Conservation (phyloP, 257 asterid species). For the Mentha longifolia region DNA sequence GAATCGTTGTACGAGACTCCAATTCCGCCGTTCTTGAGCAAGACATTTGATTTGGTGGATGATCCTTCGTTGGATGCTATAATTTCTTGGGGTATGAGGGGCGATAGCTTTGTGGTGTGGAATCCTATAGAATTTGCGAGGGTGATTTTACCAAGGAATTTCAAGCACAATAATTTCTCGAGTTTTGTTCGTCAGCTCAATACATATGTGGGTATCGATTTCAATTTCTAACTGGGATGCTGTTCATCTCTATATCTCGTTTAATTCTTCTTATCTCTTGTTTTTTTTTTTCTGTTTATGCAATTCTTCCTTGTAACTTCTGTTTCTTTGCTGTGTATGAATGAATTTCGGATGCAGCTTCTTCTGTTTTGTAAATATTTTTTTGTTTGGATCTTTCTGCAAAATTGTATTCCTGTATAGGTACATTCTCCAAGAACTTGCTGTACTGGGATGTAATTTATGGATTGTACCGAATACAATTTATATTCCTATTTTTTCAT, state of each 20-base stretch:
- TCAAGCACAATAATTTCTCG: constrained; percentile 93
- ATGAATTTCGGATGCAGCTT: neutral
- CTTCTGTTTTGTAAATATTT: constrained; percentile 24
- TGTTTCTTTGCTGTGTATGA: constrained; percentile 29
- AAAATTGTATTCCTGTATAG: constrained; percentile 20
- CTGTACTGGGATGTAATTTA: constrained; percentile 33
- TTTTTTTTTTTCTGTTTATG: constrained; percentile 17
- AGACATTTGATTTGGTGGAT: constrained; percentile 82
- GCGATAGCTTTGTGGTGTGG: constrained; percentile 84
- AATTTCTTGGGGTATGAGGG: constrained; percentile 70
- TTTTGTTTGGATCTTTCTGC: constrained; percentile 26
- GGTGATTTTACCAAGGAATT: constrained; percentile 61
- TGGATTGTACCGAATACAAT: neutral
- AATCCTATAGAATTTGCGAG: constrained; percentile 72
- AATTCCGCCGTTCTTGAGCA: constrained; percentile 74
- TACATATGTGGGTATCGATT: constrained; percentile 82
- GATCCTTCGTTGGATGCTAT: constrained; percentile 63
- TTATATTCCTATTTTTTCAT: constrained; percentile 12
- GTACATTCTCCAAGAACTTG: constrained; percentile 27
- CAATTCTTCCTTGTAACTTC: neutral
- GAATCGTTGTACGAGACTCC: constrained; percentile 58
- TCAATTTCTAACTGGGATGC: constrained; percentile 31
- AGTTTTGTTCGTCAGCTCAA: constrained; percentile 97
- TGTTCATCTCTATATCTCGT: constrained; percentile 25
- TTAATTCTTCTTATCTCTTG: constrained; percentile 13